Conservation (phyloP, 2,329 filamentous ascomycete genomes). For the Penicillium concentricum region DNA sequence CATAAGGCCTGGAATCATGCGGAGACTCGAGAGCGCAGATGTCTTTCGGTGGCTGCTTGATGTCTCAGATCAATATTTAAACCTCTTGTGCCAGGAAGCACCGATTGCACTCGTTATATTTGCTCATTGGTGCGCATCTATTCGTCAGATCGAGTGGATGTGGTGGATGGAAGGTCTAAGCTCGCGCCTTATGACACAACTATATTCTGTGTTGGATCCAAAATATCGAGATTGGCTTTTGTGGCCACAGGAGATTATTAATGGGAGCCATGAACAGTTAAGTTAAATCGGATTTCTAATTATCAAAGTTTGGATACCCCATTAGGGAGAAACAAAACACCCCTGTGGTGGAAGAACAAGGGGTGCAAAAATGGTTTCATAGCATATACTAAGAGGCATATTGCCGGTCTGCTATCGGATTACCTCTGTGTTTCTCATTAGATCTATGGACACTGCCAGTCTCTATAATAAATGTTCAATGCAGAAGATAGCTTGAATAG, state of each 20-base stretch:
- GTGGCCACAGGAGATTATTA: slow-evolving; percentile 14
- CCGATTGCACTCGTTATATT: slow-evolving; percentile 16
- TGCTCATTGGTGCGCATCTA: slow-evolving; percentile 15
- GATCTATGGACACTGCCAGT: too few species aligned
- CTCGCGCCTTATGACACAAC: slow-evolving; percentile 12
- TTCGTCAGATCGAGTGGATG: slow-evolving; percentile 21
- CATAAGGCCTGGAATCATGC: not conserved
- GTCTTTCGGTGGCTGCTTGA: slow-evolving; percentile 22
- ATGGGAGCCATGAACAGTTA: not conserved
- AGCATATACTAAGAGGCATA: not conserved
- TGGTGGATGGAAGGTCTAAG: slow-evolving; percentile 21
- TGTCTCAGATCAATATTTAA: slow-evolving; percentile 15
- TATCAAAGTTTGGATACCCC: not conserved
- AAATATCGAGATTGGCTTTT: slow-evolving; percentile 14
- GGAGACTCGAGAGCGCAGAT: slow-evolving; percentile 18
- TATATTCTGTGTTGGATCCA: slow-evolving; percentile 6
- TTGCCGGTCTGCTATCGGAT: not conserved
- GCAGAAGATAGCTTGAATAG: too few species aligned
- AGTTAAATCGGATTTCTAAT: not conserved
- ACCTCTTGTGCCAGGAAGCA: not conserved
- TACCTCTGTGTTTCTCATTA: too few species aligned
- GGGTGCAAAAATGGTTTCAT: not conserved
- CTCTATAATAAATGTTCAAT: too few species aligned
- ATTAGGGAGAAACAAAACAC: not conserved
- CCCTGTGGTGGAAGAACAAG: not conserved